phyloP scores from a whole-genome alignment of 2,329 filamentous ascomycete species.

The Cladosporium halotolerans region DNA sequence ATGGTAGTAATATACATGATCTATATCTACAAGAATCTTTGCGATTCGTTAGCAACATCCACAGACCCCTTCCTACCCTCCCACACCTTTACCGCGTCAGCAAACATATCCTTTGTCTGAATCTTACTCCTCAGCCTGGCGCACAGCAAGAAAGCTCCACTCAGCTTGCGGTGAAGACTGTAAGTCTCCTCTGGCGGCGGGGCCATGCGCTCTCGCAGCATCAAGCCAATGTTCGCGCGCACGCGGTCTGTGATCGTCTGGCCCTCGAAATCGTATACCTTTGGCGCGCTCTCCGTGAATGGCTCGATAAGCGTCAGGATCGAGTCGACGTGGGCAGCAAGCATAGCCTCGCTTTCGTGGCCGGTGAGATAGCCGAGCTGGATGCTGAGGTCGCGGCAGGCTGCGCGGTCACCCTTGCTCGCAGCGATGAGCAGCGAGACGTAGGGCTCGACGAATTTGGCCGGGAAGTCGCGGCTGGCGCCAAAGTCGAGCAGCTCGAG shows the following conservation, averaged over 20 bases:
- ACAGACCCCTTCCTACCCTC: constrained; percentile 14
- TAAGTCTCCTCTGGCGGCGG: constrained; percentile 98
- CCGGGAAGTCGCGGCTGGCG: constrained; percentile 78
- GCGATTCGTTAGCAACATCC: not conserved
- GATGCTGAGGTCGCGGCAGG: constrained; percentile 25
- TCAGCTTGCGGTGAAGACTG: constrained; percentile 87
- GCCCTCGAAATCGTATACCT: constrained; percentile 83
- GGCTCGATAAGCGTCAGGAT: constrained; percentile 89
- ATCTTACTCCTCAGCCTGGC: constrained; percentile 79
- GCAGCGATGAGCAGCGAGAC: constrained; percentile 75
- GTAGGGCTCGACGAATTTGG: constrained; percentile 73
- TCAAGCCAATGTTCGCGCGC: constrained; percentile 78
- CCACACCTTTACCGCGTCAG: constrained; percentile 43
- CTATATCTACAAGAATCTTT: constrained; percentile 7
- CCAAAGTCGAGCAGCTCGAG: constrained; percentile 95
- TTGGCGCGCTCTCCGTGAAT: constrained; percentile 68
- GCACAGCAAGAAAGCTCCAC: constrained; percentile 89
- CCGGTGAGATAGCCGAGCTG: constrained; percentile 78
- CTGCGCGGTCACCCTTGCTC: constrained; percentile 44
- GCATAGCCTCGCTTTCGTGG: constrained; percentile 76
- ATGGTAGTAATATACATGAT: not conserved
- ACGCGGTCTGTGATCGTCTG: constrained; percentile 97
- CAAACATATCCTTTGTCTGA: constrained; percentile 73
- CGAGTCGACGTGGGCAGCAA: constrained; percentile 81
- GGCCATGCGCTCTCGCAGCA: constrained; percentile 81